phyloP scores from a whole-genome alignment of 495 filamentous ascomycete genomes.

The Podospora anserina region DNA sequence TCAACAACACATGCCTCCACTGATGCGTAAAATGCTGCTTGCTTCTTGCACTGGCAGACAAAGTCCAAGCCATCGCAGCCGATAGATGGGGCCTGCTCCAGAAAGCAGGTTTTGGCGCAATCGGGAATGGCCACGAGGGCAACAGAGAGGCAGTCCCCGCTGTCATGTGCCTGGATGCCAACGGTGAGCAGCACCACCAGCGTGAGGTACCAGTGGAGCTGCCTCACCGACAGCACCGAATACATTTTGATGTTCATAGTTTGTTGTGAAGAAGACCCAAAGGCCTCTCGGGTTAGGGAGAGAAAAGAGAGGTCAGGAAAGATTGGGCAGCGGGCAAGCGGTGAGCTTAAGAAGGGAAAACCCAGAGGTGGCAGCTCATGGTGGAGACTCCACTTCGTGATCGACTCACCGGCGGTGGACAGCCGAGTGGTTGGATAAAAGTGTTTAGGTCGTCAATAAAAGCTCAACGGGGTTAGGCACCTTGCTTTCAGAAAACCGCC shows the following conservation, averaged over 20 bases:
- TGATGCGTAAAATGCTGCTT: conserved; percentile 28
- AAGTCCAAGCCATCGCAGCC: conserved; percentile 34
- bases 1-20: conserved; percentile 31
- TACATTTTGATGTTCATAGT: not conserved
- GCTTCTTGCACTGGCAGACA: conserved; percentile 32
- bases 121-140: conserved; percentile 28
- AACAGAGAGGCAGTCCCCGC: conserved; percentile 25
- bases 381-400: not conserved
- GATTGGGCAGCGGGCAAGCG: not conserved
- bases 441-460: too few relatives aligned
- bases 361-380: not conserved
- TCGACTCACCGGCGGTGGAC: not conserved
- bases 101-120: conserved; percentile 35
- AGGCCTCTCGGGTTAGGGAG: not conserved
- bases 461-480: too few relatives aligned
- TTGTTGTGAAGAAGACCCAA: not conserved
- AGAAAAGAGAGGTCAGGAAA: not conserved
- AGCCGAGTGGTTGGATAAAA: too few relatives aligned
- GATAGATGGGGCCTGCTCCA: conserved; percentile 24
- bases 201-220: not conserved
- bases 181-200: not conserved
- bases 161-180: not conserved
- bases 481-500: not conserved
- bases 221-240: not conserved
- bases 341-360: not conserved